phyloP scores from a whole-genome alignment of 2,329 filamentous ascomycete genomes.

The Aspergillus amoenus region DNA sequence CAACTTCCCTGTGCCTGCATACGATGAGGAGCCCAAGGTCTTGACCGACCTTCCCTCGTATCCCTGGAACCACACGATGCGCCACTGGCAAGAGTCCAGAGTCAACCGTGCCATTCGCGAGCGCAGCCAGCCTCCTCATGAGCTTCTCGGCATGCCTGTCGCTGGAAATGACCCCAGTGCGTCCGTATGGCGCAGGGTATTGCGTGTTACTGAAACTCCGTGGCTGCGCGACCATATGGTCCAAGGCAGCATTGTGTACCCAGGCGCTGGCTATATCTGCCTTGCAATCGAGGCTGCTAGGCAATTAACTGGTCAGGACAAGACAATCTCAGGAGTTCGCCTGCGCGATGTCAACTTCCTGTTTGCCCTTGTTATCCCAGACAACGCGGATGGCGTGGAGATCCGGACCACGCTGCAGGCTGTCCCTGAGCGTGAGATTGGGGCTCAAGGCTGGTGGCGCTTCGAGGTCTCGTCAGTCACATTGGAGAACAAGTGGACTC shows the following conservation, averaged over 20 bases:
- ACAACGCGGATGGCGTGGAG: neutral
- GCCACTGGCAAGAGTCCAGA: constrained; percentile 15
- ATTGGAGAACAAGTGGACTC: neutral
- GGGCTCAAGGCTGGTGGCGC: neutral
- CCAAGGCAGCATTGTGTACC: constrained; percentile 30
- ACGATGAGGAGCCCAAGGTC: no score
- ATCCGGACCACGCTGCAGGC: neutral
- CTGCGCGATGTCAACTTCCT: neutral
- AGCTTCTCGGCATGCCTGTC: constrained; percentile 16
- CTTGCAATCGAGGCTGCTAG: constrained; percentile 26
- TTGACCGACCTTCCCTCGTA: constrained; percentile 15
- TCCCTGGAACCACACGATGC: constrained; percentile 15
- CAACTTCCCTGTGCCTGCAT: neutral
- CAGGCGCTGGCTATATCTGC: constrained; percentile 25
- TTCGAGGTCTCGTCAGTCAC: neutral
- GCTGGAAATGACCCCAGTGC: constrained; percentile 9
- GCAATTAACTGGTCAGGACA: no score
- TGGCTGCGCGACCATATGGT: constrained; percentile 36
- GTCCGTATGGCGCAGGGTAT: constrained; percentile 28
- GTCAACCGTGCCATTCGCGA: constrained; percentile 10
- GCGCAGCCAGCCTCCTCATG: constrained; percentile 10
- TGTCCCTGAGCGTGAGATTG: neutral
- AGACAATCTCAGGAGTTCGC: neutral
- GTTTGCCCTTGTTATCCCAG: neutral
- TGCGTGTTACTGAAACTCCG: constrained; percentile 25